Conservation (phyloP, 352 stramenopile genomes). For the Phytophthora sp. region DNA sequence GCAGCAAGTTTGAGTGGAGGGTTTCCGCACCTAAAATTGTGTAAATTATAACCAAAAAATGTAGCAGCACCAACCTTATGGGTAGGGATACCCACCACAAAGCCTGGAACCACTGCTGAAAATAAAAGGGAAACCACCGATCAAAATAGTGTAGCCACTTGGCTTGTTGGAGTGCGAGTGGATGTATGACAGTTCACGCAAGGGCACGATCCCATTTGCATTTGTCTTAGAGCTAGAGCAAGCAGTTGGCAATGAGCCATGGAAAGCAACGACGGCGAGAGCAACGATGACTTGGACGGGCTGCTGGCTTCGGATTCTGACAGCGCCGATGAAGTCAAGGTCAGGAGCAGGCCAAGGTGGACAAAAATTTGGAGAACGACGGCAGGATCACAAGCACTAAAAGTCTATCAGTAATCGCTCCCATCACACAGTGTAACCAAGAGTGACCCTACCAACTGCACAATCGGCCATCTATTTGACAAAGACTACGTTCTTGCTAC, state of each 20-base stretch:
- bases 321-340: background rate
- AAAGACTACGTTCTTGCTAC: background rate
- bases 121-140: background rate
- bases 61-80: background rate
- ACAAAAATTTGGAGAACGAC: background rate
- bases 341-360: background rate
- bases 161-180: background rate
- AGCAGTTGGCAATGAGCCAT: background rate
- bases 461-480: conserved; percentile 3
- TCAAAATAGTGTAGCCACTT: background rate
- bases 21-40: background rate
- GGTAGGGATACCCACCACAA: background rate
- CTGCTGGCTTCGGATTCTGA: background rate
- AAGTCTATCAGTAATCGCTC: background rate
- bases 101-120: background rate
- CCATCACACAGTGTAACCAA: background rate
- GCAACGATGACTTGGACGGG: background rate
- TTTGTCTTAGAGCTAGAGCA: background rate
- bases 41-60: background rate
- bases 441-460: background rate
- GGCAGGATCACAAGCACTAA: too few species aligned
- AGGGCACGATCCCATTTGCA: too few species aligned
- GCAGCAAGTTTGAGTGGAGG: too few species aligned
- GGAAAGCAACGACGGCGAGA: background rate
- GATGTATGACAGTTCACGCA: background rate